Base-by-base conservation (phyloP, 768 basidiomycete genomes). In the Paxillus involutus region DNA sequence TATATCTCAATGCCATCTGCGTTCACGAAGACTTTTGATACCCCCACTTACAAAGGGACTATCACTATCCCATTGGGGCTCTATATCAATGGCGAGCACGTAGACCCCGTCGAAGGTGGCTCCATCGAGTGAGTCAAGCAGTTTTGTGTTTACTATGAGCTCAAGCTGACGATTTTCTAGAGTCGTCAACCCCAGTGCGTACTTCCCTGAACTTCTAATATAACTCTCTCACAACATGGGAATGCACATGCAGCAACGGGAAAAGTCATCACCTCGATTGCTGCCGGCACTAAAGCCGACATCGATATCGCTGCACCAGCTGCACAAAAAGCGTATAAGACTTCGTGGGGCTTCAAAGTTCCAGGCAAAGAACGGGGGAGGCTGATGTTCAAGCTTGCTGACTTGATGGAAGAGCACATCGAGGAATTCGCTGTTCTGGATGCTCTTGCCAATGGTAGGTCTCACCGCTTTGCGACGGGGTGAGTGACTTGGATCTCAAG, bases 271-370 rank as follows among this genome's bases (percentile, higher is more conserved):
- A 80, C 80, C 1, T 60, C 73, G 39, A 71, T 89, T 56, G 69
- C 81, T 1, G 80, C 78, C 61, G 88, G 78, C 14, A 79, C 80
- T 0, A 63, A 75, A 16, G 76, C 80, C 53, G 90, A 92, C 65
- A 80, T 94, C 55, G 86, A 92, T 65, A 62, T 73, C 46, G 89
- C 89, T 3, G 89, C 89, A 53, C 67, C 72, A 14, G 84, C 79
- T 41, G 86, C 86, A 0, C 75, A 80, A 55, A 79, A 80, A 65
- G 79, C 81, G 0, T 75, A 55, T 71, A 78, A 84, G 29, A 80
- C 77, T 13, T 63, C 68, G 39, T 89, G 90, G 88, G 88, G 88
- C 26, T 69, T 81, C 51, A 81, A 82, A 54, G 69, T 68, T 29
- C 73, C 81, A 14, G 85, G 82, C 13, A 51, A 60, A 14, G 62